phyloP scores from a whole-genome alignment of 495 filamentous ascomycete species.

The Cercophora newfieldiana region DNA sequence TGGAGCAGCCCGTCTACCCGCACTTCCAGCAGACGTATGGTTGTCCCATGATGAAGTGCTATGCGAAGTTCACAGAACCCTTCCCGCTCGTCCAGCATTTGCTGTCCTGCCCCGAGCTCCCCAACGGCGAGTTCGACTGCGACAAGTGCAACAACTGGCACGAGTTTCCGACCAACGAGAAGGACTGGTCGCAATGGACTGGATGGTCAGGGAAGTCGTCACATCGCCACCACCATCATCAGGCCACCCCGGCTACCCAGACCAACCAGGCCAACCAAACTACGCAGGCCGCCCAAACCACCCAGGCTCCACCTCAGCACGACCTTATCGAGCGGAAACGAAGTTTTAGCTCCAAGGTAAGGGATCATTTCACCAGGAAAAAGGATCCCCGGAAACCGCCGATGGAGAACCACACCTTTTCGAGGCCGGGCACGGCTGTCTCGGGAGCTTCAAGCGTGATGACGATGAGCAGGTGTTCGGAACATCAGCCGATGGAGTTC shows the following conservation, averaged over 20 bases:
- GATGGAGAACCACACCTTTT: constrained; percentile 20
- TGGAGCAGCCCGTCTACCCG: constrained; percentile 29
- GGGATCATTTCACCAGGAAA: constrained; percentile 28
- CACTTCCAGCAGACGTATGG: constrained; percentile 27
- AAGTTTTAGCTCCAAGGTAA: constrained; percentile 37
- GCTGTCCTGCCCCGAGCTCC: constrained; percentile 33
- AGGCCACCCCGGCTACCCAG: too few relatives aligned
- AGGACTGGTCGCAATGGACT: constrained; percentile 37
- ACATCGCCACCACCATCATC: constrained; percentile 12
- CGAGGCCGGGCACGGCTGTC: constrained; percentile 24
- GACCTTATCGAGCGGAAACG: constrained; percentile 29
- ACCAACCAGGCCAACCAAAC: background rate
- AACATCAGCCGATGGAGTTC: constrained; percentile 13
- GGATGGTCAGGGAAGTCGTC: constrained; percentile 27
- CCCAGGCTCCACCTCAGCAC: background rate
- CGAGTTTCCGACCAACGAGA: constrained; percentile 37
- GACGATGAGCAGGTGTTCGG: constrained; percentile 15
- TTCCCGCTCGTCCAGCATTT: constrained; percentile 36
- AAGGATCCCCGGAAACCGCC: constrained; percentile 22
- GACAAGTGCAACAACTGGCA: constrained; percentile 36
- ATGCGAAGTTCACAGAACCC: constrained; percentile 23
- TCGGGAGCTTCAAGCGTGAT: constrained; percentile 22
- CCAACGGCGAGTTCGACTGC: constrained; percentile 35
- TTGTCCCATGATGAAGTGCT: constrained; percentile 39
- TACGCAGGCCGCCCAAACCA: background rate